A percentile compares a stretch with the other conserved stretches of the same genome.
These are phyloP conservation scores for Ochetophila trinervis DNA, from an alignment of 306 rosid genomes.

Conservation along the genomic window DNA sequence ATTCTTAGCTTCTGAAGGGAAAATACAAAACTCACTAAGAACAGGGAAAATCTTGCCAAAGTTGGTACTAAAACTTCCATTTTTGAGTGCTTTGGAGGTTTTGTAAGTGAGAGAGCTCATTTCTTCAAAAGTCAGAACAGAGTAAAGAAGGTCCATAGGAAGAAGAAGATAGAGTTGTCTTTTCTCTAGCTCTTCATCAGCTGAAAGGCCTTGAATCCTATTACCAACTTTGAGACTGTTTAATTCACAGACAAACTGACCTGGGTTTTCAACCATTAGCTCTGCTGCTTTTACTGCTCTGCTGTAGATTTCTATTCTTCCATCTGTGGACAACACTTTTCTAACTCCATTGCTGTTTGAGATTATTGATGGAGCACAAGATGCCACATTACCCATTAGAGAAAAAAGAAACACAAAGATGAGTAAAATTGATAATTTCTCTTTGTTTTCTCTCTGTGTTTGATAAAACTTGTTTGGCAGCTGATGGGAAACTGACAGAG, in stretches of 20 bases:
- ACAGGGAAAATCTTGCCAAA: slow-evolving; percentile 72
- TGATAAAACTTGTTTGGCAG: not conserved
- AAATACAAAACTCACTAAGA: slow-evolving; percentile 51
- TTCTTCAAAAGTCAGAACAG: slow-evolving; percentile 77
- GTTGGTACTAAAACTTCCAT: slow-evolving; percentile 36
- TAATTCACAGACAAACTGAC: slow-evolving; percentile 73
- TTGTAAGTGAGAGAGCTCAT: slow-evolving; percentile 55
- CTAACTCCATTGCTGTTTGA: slow-evolving; percentile 29
- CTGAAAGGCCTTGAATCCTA: slow-evolving; percentile 69
- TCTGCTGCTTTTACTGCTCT: slow-evolving; percentile 69
- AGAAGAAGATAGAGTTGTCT: slow-evolving; percentile 68
- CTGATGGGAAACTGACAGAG: slow-evolving; percentile 15
- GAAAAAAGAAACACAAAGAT: not conserved
- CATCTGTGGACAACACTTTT: slow-evolving; percentile 53
- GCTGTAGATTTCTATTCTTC: slow-evolving; percentile 49
- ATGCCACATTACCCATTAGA: slow-evolving; percentile 73
- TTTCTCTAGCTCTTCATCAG: slow-evolving; percentile 57
- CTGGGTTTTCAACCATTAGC: slow-evolving; percentile 57
- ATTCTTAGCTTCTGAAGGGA: slow-evolving; percentile 48
- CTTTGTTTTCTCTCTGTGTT: not conserved
- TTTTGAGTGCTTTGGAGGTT: slow-evolving; percentile 59
- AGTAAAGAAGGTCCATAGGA: slow-evolving; percentile 82
- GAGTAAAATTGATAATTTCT: not conserved
- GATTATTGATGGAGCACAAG: slow-evolving; percentile 60
- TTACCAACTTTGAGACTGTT: slow-evolving; percentile 62